Conservation (phyloP, 1,139 yeast genomes). For the Magnusiomyces suaveolens region DNA sequence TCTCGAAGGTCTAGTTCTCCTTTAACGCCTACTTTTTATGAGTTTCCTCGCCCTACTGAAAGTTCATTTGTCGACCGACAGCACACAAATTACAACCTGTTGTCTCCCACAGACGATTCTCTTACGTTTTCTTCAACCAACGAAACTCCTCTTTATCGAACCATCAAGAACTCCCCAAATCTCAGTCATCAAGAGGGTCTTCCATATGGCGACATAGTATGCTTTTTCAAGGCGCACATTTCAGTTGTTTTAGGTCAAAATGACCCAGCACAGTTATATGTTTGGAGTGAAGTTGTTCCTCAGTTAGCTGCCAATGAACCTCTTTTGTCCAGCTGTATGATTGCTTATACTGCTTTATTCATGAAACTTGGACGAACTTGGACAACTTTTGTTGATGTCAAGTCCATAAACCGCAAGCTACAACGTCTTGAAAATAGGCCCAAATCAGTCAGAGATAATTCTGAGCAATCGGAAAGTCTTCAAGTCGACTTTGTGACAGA, state of each 20-base stretch:
- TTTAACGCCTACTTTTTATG: not conserved
- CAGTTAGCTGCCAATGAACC: slow-evolving; percentile 6
- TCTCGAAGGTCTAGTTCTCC: not conserved
- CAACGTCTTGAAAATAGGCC: not conserved
- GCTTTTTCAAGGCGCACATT: not conserved
- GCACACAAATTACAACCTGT: not conserved
- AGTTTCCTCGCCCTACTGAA: not conserved
- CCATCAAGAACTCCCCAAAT: not conserved
- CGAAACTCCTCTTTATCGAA: slow-evolving; percentile 3
- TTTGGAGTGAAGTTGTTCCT: slow-evolving; percentile 10
- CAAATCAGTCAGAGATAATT: not conserved
- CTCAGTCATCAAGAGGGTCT: not conserved
- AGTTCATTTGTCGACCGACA: not conserved
- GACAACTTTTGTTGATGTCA: not conserved
- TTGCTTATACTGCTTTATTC: slow-evolving; percentile 10
- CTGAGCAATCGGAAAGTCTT: not conserved
- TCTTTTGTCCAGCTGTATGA: slow-evolving; percentile 9
- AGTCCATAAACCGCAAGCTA: not conserved
- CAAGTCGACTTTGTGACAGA: not conserved
- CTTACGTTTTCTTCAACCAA: too few relatives aligned
- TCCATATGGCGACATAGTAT: slow-evolving; percentile 6
- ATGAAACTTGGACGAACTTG: not conserved
- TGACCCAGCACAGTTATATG: not conserved
- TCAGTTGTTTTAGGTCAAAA: slow-evolving; percentile 2
- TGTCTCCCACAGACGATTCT: not conserved